phyloP scores from a whole-genome alignment of 108 stramenopile genomes.

The Skeletonema tropicum region DNA sequence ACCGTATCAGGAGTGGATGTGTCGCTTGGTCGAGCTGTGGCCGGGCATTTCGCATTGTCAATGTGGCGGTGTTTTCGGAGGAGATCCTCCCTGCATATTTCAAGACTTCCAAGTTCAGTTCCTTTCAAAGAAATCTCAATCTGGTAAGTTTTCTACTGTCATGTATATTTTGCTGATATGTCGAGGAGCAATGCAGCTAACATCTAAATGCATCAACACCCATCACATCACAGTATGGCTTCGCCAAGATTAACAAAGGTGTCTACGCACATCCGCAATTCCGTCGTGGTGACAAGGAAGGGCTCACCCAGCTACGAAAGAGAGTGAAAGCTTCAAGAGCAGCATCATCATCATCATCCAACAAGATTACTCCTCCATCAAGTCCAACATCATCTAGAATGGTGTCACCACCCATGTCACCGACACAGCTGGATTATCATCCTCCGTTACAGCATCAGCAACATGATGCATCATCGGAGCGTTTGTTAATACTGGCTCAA shows the following conservation, averaged over 20 bases:
- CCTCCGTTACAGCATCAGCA: neutral
- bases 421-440: neutral
- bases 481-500: neutral
- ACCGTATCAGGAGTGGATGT: conserved; percentile 19
- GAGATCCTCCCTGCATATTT: conserved; percentile 87
- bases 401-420: conserved; percentile 1
- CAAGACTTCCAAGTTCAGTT: conserved; percentile 89
- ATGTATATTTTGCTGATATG: neutral
- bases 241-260: conserved; percentile 80
- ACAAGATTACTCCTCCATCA: neutral
- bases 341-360: neutral
- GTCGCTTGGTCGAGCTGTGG: conserved; percentile 82
- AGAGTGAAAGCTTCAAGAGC: neutral
- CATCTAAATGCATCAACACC: neutral
- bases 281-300: conserved; percentile 58
- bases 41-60: conserved; percentile 75
- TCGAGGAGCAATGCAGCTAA: conserved; percentile 8
- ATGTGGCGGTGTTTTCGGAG: conserved; percentile 71
- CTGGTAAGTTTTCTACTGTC: conserved; percentile 63
- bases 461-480: neutral
- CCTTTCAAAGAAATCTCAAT: conserved; percentile 93
- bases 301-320: conserved; percentile 66
- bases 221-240: conserved; percentile 71
- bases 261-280: conserved; percentile 82
- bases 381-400: neutral